phyloP scores from a whole-genome alignment of 2,329 filamentous ascomycete species.

The Ceratocystiopsis brevicomis region DNA sequence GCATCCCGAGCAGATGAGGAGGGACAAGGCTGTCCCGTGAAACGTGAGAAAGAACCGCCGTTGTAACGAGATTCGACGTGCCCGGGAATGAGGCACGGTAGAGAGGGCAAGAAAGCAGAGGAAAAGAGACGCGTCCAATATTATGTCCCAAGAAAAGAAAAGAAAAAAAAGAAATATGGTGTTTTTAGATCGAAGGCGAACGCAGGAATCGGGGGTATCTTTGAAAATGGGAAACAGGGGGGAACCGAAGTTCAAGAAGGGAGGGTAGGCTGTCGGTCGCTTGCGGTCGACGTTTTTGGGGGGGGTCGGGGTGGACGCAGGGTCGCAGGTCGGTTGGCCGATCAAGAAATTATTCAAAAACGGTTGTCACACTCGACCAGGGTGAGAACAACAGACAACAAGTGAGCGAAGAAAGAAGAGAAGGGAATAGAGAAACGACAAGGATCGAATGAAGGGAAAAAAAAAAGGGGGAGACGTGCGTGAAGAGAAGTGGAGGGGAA shows the following conservation, averaged over 20 bases:
- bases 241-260: no score
- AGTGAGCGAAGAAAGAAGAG: constrained; percentile 14
- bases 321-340: neutral
- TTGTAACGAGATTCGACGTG: constrained; percentile 49
- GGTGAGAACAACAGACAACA: constrained; percentile 9
- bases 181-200: neutral
- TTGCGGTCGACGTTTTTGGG: no score
- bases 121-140: neutral
- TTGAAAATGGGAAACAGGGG: neutral
- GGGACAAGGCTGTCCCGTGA: constrained; percentile 73
- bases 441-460: no score
- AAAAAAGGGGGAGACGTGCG: no score
- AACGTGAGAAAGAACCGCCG: constrained; percentile 61
- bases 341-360: no score
- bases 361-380: neutral
- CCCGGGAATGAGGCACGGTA: constrained; percentile 28
- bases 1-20: constrained; percentile 79
- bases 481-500: no score
- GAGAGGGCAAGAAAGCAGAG: neutral
- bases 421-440: constrained; percentile 17
- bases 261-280: no score
- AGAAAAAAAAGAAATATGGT: neutral
- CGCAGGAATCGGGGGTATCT: neutral
- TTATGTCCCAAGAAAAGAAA: neutral
- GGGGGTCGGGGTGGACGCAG: neutral